Base-by-base conservation (phyloP, 768 basidiomycete genomes). In the Auricularia cornea region DNA sequence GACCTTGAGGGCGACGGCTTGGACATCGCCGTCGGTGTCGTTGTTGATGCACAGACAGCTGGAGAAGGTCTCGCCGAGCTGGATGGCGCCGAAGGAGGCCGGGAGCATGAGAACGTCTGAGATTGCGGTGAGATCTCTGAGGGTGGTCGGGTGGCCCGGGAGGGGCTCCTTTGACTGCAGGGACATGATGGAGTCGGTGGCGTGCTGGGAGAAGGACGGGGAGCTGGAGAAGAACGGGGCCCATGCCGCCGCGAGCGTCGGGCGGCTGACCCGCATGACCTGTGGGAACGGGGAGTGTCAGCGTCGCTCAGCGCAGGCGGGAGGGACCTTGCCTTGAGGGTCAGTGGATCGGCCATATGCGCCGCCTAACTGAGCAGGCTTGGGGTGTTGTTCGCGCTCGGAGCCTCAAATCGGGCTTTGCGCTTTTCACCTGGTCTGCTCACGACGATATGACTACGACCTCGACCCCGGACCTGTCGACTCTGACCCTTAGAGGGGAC, bases 61-160 rank as follows among this genome's bases (percentile, higher is more conserved):
- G 1, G 87, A 83, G 70, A 97, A 94, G 0, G 90, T 91, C 74
- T 95, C 92, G 12, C 94, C 94, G 1, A 97, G 83, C 68, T 92
- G 91, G 66, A 95, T 91, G 5, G 86, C 77, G 18, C 93, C 94
- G 70, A 94, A 95, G 8, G 92, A 83, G 23, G 89, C 79, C 0
- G 94, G 92, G 8, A 96, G 80, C 23, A 85, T 88, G 64, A 95
- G 82, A 64, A 93, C 77, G 67, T 93, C 88, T 12, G 90, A 85
- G 35, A 88, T 82, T 71, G 90, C 82, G 2, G 87, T 88, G 63
- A 95, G 81, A 67, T 93, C 92, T 38, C 90, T 83, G 16, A 94
- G 79, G 1, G 92, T 92, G 73, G 90, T 93, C 16, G 91, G 92
- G 67, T 92, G 86, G 0, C 85, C 87, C 2, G 82, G 79, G 29